Base-by-base conservation (phyloP, 208 protist genomes). In the Vickermania spadyakhi region DNA sequence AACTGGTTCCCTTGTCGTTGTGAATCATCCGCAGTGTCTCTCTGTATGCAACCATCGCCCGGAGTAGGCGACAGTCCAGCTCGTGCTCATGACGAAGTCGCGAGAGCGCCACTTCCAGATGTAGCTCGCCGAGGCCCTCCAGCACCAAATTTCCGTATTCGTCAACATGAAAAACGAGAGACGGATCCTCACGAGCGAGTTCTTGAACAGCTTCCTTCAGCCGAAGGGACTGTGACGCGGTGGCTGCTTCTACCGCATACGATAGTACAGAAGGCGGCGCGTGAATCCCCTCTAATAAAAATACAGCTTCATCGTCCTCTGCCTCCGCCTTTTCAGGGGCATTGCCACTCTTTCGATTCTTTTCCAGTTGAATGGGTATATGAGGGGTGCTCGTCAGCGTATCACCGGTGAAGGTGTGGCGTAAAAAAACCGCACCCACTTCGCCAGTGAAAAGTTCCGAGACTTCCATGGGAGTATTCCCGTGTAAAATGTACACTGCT, bases 241-340 rank as follows among this genome's bases (percentile, higher is more conserved):
- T 90, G n/a, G 91, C 89, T 11, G 94, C 86, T 77, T 92, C 75
- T 25, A 99, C 78, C 1, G 96, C 80, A 26, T 98, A 89, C 4
- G 94, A 97, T 64, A 99, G 92, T 36, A 99, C 98, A 27, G 97
- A 90, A 3, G 96, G 89, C 14, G 98, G 98, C 7, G 98, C 84
- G 31, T 83, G 63, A 60, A 96, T 94, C 29, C 85, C 85, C 66
- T 93, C 86, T 11, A 96, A 61, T 1, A 74, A 89, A 69, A 76
- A 75, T 22, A 85, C 75, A 72, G 80, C 75, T 50, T 66, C 58
- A 62, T 60, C 64, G 3, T 62, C 62, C 0, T 85, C 73, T 0
- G 52, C 52, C 1, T 31, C 56, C 14, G 14, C 50, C 26, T 50
- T 22, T 2, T 57, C 52, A n/a, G n/a, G n/a, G n/a, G 3, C 3